Base-by-base conservation (phyloP, 2,329 filamentous ascomycete species). In the Exophiala sp. region DNA sequence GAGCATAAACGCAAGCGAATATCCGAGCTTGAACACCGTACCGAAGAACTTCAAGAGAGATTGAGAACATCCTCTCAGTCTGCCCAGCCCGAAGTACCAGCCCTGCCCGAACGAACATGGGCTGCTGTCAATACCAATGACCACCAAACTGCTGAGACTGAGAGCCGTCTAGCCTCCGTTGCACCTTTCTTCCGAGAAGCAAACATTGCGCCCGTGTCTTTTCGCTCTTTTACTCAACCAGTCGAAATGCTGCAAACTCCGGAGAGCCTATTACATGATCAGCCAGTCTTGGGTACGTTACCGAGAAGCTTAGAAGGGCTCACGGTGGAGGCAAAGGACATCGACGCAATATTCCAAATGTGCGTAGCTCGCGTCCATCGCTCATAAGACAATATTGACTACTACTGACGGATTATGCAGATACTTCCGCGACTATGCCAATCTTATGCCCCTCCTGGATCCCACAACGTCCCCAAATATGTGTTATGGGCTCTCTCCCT, bases 401-500 rank as follows among this genome's bases (percentile, higher is more conserved):
- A 29, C 24, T 43, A 33, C 40, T 46, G 24, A 46, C 38, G n/a
- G n/a, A 14, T 32, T 20, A 32, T 18, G 18, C 41, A 73, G 70
- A 18, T 74, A 68, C 52, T 74, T 73, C 52, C 62, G 62, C 1
- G 64, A 72, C 16, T 72, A 72, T 59, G 64, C 69, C 2, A 63
- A 63, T 4, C 71, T 73, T 29, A 54, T 74, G 10, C 71, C 72
- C 0, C 66, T 74, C 12, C 62, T 74, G 0, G 70, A 73, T 36
- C 64, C 66, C 5, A 67, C 77, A 8, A 83, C 85, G 60, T 73
- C 81, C 0, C 86, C 89, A 1, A 87, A 94, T 43, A 77, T 84
- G 54, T 94, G 89, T 68, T 87, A 87, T 65, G 80, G 85, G 55
- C 86, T 92, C 64, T 87, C 90, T 47, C 84, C 85, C 3, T 77